Evolutionary conservation across 2,329 filamentous ascomycete species (phyloP).

Genomic region (Colletotrichum neosansevieriae): DNA sequence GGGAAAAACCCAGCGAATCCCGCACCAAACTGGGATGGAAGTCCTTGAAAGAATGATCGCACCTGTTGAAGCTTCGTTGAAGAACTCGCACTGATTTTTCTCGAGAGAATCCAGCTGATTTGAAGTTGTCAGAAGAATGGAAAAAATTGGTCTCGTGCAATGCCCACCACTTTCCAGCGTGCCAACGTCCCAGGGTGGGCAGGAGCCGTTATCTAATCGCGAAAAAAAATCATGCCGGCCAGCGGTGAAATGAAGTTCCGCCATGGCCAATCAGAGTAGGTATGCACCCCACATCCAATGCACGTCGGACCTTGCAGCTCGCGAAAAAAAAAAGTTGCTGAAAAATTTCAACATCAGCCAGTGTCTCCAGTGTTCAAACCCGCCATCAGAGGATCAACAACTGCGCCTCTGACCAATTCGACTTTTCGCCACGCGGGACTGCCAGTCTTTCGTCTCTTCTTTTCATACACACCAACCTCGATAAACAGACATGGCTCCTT

Average conservation of each 20-base stretch:
- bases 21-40: constrained; percentile 30
- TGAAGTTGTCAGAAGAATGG: constrained; percentile 1
- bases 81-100: not conserved
- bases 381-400: constrained; percentile 23
- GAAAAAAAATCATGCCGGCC: constrained; percentile 19
- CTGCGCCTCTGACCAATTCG: constrained; percentile 14
- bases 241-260: constrained; percentile 26
- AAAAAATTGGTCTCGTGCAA: not conserved
- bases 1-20: constrained; percentile 18
- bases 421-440: constrained; percentile 14
- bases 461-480: constrained; percentile 1
- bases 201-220: constrained; percentile 26
- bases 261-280: constrained; percentile 25
- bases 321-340: constrained; percentile 38
- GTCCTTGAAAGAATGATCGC: not conserved
- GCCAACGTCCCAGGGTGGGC: not conserved
- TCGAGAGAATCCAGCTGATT: not conserved
- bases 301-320: constrained; percentile 40
- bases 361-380: constrained; percentile 5
- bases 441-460: constrained; percentile 12
- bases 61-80: constrained; percentile 4
- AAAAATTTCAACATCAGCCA: constrained; percentile 13
- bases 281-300: constrained; percentile 35
- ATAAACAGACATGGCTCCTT: constrained; percentile 36
- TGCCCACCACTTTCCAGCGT: not conserved